phyloP scores from a whole-genome alignment of 768 basidiomycete species.

The Solioccasus polychromus region DNA sequence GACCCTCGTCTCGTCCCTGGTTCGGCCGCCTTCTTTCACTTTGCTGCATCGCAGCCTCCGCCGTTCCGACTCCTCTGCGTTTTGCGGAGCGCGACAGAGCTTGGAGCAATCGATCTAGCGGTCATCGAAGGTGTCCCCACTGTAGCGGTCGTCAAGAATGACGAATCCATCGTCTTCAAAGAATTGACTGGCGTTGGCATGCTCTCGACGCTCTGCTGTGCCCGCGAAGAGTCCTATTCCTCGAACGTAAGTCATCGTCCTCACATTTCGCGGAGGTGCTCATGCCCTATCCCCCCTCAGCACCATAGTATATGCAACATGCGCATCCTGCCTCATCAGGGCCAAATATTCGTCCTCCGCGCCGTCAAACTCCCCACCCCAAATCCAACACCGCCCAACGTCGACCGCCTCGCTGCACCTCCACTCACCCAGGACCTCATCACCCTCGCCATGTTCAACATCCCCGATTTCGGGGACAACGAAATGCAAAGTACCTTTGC shows the following conservation, averaged over 20 bases:
- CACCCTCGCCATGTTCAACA: slow-evolving; percentile 30
- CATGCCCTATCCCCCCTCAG: slow-evolving; percentile 28
- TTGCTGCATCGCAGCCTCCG: slow-evolving; percentile 33
- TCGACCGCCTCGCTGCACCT: slow-evolving; percentile 11
- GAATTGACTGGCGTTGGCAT: slow-evolving; percentile 35
- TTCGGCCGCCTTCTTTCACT: slow-evolving; percentile 36
- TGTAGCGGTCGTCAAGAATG: slow-evolving; percentile 41
- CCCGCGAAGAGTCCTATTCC: slow-evolving; percentile 29
- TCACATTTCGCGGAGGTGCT: neutral
- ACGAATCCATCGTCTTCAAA: slow-evolving; percentile 42
- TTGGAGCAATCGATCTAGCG: slow-evolving; percentile 41
- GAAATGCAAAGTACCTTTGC: slow-evolving; percentile 26
- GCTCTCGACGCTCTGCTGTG: slow-evolving; percentile 39
- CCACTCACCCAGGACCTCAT: slow-evolving; percentile 26
- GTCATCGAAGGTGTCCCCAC: slow-evolving; percentile 42
- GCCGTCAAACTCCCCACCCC: slow-evolving; percentile 33
- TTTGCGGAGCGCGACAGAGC: slow-evolving; percentile 35
- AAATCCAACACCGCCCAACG: slow-evolving; percentile 2
- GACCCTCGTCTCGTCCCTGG: slow-evolving; percentile 40
- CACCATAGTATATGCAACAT: slow-evolving; percentile 49
- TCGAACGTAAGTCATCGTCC: slow-evolving; percentile 19
- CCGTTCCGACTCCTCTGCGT: slow-evolving; percentile 42
- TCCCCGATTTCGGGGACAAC: slow-evolving; percentile 30
- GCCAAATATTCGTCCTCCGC: slow-evolving; percentile 51
- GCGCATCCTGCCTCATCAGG: slow-evolving; percentile 50